Conservation (phyloP, 257 asterid genomes). For the Penstemon davidsonii region DNA sequence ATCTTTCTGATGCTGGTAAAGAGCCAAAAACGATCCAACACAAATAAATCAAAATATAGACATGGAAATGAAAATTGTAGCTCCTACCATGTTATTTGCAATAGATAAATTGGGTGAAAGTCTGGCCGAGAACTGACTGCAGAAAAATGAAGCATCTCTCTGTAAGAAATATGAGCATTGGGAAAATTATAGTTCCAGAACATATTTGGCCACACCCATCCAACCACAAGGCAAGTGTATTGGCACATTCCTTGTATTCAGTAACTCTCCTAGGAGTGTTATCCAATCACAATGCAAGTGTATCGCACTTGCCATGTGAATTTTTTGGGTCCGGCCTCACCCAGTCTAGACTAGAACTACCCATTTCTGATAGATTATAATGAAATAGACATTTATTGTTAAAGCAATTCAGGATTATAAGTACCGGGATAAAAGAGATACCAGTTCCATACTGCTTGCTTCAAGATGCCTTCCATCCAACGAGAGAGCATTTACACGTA, state of each 20-base stretch:
- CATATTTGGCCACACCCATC: too few relatives aligned
- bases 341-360: too few relatives aligned
- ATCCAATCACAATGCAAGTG: too few relatives aligned
- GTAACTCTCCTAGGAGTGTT: too few relatives aligned
- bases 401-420: constrained; percentile 30
- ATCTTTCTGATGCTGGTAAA: constrained; percentile 52
- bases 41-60: not conserved
- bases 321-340: too few relatives aligned
- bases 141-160: constrained; percentile 52
- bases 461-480: constrained; percentile 48
- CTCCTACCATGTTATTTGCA: constrained; percentile 77
- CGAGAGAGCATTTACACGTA: constrained; percentile 51
- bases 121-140: constrained; percentile 70
- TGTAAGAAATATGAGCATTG: constrained; percentile 34
- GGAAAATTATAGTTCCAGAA: constrained; percentile 7
- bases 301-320: too few relatives aligned
- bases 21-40: constrained; percentile 21
- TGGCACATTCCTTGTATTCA: too few relatives aligned
- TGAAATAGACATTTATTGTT: constrained; percentile 10
- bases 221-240: too few relatives aligned
- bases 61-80: not conserved
- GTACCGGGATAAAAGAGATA: constrained; percentile 51
- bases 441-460: constrained; percentile 59
- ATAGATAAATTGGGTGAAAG: constrained; percentile 69
- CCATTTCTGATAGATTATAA: not conserved